These are phyloP conservation scores for Ballota nigra DNA, from an alignment of 257 asterid genomes.

Conservation along the genomic window DNA sequence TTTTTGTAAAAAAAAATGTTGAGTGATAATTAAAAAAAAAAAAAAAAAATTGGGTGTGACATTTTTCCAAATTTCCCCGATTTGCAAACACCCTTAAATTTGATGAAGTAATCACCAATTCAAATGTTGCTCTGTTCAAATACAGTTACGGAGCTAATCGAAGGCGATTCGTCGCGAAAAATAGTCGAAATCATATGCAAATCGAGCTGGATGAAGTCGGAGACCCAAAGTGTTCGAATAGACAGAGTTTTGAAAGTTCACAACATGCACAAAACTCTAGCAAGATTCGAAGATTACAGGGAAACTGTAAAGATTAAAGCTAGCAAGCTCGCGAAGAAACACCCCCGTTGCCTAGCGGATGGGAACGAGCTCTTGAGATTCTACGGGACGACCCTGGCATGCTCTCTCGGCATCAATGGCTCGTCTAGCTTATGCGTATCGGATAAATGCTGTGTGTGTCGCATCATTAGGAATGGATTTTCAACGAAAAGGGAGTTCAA, in stretches of 20 bases:
- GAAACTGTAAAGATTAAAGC: constrained; percentile 73
- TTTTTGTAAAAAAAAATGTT: no score
- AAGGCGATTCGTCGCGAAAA: constrained; percentile 89
- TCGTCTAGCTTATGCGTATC: constrained; percentile 66
- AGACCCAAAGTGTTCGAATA: constrained; percentile 52
- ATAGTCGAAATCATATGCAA: constrained; percentile 86
- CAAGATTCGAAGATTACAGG: constrained; percentile 74
- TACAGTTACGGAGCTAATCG: constrained; percentile 81
- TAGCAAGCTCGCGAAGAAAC: constrained; percentile 72
- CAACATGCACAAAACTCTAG: constrained; percentile 65
- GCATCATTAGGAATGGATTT: constrained; percentile 66
- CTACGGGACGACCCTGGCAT: constrained; percentile 63
- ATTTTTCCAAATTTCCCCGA: no score
- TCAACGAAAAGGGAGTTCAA: constrained; percentile 52
- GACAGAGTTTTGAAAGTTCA: constrained; percentile 76
- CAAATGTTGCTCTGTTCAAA: background rate
- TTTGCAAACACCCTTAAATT: no score
- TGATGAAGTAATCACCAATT: background rate
- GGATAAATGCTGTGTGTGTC: constrained; percentile 70
- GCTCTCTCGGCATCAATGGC: constrained; percentile 75
- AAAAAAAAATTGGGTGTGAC: no score
- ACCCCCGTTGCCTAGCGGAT: constrained; percentile 88
- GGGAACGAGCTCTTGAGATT: constrained; percentile 86
- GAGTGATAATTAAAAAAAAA: no score
- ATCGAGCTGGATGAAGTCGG: constrained; percentile 67